Evolutionary conservation across 2,329 filamentous ascomycete species (phyloP).

Genomic region (Lachnellula hyalina): DNA sequence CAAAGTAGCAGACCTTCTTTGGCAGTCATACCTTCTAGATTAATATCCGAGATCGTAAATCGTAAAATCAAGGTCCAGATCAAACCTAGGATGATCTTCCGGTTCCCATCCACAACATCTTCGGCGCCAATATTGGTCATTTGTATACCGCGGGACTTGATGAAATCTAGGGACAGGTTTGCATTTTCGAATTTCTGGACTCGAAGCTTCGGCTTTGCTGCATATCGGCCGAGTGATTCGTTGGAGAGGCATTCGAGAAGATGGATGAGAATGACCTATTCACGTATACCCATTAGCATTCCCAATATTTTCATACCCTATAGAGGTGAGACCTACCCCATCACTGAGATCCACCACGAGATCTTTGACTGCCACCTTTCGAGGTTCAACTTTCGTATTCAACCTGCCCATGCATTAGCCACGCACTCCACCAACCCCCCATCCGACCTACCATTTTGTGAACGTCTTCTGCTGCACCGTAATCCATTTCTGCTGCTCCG

Average conservation of each 20-base stretch:
- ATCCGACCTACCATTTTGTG: conserved; percentile 91
- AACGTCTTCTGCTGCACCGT: conserved; percentile 97
- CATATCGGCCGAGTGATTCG: conserved; percentile 94
- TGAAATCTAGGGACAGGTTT: conserved; percentile 89
- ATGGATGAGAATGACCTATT: conserved; percentile 87
- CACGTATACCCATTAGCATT: conserved; percentile 18
- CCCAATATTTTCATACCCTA: not conserved
- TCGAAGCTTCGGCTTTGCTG: conserved; percentile 89
- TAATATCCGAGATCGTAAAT: conserved; percentile 98
- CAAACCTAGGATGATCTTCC: conserved; percentile 92
- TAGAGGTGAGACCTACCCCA: conserved; percentile 59
- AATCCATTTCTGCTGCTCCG: conserved; percentile 63
- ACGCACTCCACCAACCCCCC: conserved; percentile 1
- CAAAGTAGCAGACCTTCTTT: conserved; percentile 92
- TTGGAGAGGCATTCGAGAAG: conserved; percentile 92
- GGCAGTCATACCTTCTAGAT: conserved; percentile 93
- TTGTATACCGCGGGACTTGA: conserved; percentile 85
- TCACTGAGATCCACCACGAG: conserved; percentile 87
- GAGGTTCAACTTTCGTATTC: conserved; percentile 84
- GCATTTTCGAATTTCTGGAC: conserved; percentile 98
- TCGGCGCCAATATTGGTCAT: conserved; percentile 98
- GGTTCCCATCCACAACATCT: conserved; percentile 95
- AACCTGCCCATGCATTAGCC: conserved; percentile 53
- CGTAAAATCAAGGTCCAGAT: conserved; percentile 98
- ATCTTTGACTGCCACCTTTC: conserved; percentile 77